A percentile compares a stretch with the other conserved stretches of the same genome.
Evolutionary conservation across 441 rosid species (phyloP).

Genomic region (Pelargonium fulgidum): DNA sequence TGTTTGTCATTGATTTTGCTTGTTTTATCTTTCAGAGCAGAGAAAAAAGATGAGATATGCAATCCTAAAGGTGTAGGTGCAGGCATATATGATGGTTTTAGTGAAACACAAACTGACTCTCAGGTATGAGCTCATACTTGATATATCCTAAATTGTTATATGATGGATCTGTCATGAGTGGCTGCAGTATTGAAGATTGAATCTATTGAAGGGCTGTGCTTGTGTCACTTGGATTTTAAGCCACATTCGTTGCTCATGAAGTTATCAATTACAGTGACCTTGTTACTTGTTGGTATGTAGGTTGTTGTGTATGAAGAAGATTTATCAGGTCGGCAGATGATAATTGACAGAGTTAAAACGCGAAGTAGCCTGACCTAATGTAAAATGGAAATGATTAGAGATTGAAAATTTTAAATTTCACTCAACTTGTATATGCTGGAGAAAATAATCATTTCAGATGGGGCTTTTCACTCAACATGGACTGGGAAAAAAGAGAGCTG

Average conservation of each 20-base stretch:
- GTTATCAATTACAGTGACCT: not conserved
- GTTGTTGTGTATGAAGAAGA: slow-evolving; percentile 94
- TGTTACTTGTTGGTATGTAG: slow-evolving; percentile 38
- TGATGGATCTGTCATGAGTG: not conserved
- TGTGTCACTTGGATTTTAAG: not conserved
- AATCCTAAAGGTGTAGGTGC: slow-evolving; percentile 29
- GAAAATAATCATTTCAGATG: too few relatives aligned
- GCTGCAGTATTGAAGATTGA: not conserved
- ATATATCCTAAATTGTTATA: slow-evolving; percentile 13
- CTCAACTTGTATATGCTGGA: too few relatives aligned
- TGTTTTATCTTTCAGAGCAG: slow-evolving; percentile 34
- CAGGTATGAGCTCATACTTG: slow-evolving; percentile 51
- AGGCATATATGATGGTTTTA: slow-evolving; percentile 54
- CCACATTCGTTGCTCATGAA: not conserved
- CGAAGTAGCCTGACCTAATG: slow-evolving; percentile 57
- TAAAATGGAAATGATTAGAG: too few relatives aligned
- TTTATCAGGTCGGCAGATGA: slow-evolving; percentile 92
- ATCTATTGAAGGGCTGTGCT: too few relatives aligned
- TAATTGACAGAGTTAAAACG: slow-evolving; percentile 88
- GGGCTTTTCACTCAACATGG: too few relatives aligned
- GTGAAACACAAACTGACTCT: slow-evolving; percentile 96
- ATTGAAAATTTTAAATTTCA: too few relatives aligned
- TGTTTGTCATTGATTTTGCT: not conserved
- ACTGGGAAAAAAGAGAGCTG: too few relatives aligned
- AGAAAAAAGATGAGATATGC: slow-evolving; percentile 37